phyloP scores from a whole-genome alignment of 164 flowering plant genomes.

The Stephania cephalantha region DNA sequence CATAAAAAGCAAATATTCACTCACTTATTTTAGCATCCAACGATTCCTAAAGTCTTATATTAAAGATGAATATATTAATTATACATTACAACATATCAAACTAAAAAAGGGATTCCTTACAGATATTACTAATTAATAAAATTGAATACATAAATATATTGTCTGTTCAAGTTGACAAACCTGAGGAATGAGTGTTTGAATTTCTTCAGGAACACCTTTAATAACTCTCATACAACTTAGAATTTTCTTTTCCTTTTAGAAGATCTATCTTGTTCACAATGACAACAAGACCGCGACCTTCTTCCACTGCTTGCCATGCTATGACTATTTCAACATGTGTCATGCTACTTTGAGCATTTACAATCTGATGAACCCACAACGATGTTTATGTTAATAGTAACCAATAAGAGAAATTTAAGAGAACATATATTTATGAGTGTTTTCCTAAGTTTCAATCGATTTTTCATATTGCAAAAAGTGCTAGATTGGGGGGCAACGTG shows the following conservation, averaged over 20 bases:
- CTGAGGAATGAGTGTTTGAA: constrained; percentile 89
- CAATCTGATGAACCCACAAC: constrained; percentile 43
- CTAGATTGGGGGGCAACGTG: too few relatives aligned
- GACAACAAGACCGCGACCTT: constrained; percentile 90
- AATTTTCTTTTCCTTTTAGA: constrained; percentile 49
- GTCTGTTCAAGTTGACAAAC: constrained; percentile 28
- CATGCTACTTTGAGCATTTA: constrained; percentile 70
- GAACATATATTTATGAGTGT: too few relatives aligned
- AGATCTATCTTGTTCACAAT: constrained; percentile 97
- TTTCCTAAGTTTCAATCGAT: too few relatives aligned
- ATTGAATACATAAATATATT: not conserved
- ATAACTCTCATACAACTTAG: constrained; percentile 46
- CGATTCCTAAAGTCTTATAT: not conserved
- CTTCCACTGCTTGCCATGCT: constrained; percentile 92
- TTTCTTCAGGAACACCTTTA: constrained; percentile 83
- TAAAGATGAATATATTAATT: too few relatives aligned
- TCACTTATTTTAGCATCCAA: not conserved
- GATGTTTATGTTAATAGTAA: not conserved
- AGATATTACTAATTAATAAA: not conserved
- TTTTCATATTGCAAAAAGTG: too few relatives aligned
- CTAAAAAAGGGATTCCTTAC: not conserved
- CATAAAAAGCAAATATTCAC: not conserved
- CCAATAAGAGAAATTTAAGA: not conserved
- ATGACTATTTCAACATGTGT: constrained; percentile 90
- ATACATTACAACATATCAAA: not conserved